These are phyloP conservation scores for Polygonum aviculare DNA, from an alignment of 148 eudicot genomes.

Conservation along the genomic window DNA sequence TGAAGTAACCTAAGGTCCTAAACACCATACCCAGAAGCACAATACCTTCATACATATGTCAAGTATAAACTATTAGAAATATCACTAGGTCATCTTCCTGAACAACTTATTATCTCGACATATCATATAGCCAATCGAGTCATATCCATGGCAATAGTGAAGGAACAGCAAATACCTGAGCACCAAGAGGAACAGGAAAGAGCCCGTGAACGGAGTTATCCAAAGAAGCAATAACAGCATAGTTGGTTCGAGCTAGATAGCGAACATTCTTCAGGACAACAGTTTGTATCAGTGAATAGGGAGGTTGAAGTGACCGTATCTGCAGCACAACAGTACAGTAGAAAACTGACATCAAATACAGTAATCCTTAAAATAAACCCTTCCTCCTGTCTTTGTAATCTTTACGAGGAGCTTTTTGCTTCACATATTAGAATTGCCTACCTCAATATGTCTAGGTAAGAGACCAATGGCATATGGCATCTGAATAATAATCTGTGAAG, in stretches of 20 bases:
- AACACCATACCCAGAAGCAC: not conserved
- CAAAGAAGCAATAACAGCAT: constrained; percentile 53
- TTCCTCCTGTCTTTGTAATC: not conserved
- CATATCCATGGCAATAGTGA: not conserved
- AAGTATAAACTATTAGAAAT: not conserved
- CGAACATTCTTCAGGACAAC: constrained; percentile 83
- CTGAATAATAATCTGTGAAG: constrained; percentile 63
- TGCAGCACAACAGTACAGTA: constrained; percentile 33
- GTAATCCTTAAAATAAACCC: not conserved
- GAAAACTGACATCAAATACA: not conserved
- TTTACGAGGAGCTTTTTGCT: not conserved
- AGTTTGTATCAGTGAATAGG: constrained; percentile 91
- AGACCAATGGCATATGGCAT: constrained; percentile 90
- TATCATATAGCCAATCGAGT: not conserved
- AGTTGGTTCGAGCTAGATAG: constrained; percentile 44
- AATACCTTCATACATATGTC: not conserved
- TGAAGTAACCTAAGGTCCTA: not conserved
- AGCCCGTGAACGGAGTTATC: constrained; percentile 79
- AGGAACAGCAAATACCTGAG: constrained; percentile 54
- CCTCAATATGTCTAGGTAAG: constrained; percentile 94
- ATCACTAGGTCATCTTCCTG: not conserved
- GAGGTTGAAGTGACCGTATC: constrained; percentile 93
- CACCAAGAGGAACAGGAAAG: constrained; percentile 97
- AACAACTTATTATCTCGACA: not conserved
- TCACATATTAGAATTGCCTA: constrained; percentile 13